A percentile compares a stretch with the other conserved stretches of the same genome.
These are phyloP conservation scores for Phylloporus sp. DNA, from an alignment of 768 basidiomycete species.

Conservation along the genomic window DNA sequence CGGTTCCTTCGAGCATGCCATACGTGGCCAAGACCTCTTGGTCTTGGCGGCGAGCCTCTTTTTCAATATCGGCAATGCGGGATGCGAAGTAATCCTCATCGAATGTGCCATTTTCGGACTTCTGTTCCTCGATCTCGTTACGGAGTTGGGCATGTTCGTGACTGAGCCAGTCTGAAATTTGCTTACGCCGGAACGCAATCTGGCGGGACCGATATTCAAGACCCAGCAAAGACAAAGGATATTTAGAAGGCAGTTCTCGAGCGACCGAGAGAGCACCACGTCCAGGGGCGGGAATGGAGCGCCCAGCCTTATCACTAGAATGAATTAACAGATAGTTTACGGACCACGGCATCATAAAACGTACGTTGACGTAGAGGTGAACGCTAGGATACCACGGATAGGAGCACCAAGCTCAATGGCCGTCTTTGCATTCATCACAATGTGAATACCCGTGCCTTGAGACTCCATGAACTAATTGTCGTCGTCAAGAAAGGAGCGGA, in stretches of 20 bases:
- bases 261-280: constrained; percentile 88
- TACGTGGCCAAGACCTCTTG: constrained; percentile 89
- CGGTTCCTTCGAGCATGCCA: constrained; percentile 89
- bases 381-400: constrained; percentile 89
- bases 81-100: constrained; percentile 69
- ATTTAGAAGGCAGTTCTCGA: constrained; percentile 73
- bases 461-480: constrained; percentile 85
- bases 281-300: constrained; percentile 95
- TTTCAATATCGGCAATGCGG: constrained; percentile 80
- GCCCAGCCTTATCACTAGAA: constrained; percentile 92
- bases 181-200: constrained; percentile 89
- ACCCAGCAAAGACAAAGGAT: constrained; percentile 76
- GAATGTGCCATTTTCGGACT: constrained; percentile 43
- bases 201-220: constrained; percentile 89
- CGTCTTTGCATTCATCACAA: constrained; percentile 95
- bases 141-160: constrained; percentile 85
- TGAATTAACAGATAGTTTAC: constrained; percentile 2
- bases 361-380: constrained; percentile 93
- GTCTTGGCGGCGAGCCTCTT: constrained; percentile 88
- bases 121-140: constrained; percentile 65
- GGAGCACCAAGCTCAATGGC: constrained; percentile 92
- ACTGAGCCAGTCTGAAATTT: constrained; percentile 91
- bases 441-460: constrained; percentile 93
- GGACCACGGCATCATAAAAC: constrained; percentile 26
- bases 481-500: constrained; percentile 1